A percentile compares a stretch with the other conserved stretches of the same genome.
Conservation (phyloP, 495 filamentous ascomycete genomes). For the Pseudevernia furfuracea region DNA sequence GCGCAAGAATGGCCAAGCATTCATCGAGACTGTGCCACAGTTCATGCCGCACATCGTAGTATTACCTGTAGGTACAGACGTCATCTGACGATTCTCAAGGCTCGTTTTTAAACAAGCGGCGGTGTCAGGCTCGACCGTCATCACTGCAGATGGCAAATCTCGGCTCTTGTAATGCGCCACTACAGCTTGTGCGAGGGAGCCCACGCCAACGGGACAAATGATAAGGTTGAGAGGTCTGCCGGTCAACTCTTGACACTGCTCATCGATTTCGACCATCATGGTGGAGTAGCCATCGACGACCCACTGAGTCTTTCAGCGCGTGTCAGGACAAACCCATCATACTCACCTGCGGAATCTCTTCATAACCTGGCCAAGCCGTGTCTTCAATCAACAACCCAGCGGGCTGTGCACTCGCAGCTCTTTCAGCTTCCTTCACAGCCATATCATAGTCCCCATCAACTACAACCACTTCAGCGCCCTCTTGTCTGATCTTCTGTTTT, state of each 20-base stretch:
- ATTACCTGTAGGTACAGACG: conserved; percentile 39
- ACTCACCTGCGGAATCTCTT: conserved; percentile 47
- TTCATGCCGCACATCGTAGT: conserved; percentile 65
- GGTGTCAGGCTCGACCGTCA: conserved; percentile 57
- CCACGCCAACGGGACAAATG: conserved; percentile 57
- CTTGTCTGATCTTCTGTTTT: conserved; percentile 43
- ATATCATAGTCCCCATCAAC: conserved; percentile 54
- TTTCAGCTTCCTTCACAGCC: conserved; percentile 41
- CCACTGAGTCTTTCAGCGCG: conserved; percentile 37
- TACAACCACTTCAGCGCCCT: conserved; percentile 49
- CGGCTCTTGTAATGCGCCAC: conserved; percentile 46
- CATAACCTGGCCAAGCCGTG: conserved; percentile 53
- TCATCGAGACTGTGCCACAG: conserved; percentile 56
- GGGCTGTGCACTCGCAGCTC: conserved; percentile 28
- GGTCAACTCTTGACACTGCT: conserved; percentile 35
- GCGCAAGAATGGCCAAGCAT: conserved; percentile 52
- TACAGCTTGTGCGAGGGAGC: conserved; percentile 57
- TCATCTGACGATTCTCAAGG: conserved; percentile 38
- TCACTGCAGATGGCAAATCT: conserved; percentile 30
- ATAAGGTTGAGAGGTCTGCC: conserved; percentile 25
- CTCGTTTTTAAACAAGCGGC: conserved; percentile 52
- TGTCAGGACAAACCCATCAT: background rate
- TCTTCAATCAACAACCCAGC: conserved; percentile 55
- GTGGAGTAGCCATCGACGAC: conserved; percentile 67
- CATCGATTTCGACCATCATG: conserved; percentile 56